Conservation (phyloP, 1,284 basidiomycete species). For the Puccinia hordei region DNA sequence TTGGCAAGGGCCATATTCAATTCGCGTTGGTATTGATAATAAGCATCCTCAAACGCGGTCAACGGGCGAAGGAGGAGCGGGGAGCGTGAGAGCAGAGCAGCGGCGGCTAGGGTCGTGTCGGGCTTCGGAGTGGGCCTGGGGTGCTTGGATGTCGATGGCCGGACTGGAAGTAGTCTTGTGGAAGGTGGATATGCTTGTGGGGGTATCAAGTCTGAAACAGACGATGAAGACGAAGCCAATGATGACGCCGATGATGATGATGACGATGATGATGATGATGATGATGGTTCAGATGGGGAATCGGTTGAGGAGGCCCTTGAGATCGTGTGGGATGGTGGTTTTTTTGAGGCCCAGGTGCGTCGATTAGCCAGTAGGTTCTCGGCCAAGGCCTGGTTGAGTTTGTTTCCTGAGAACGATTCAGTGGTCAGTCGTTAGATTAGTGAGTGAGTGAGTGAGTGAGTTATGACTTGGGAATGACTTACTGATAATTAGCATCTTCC, state of each 20-base stretch:
- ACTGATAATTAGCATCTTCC: too few relatives aligned
- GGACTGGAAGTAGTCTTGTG: neutral
- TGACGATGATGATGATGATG: neutral
- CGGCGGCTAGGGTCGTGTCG: neutral
- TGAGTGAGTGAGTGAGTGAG: too few relatives aligned
- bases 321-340: neutral
- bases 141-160: conserved; percentile 2
- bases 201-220: neutral
- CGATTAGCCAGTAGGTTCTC: neutral
- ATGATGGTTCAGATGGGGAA: neutral
- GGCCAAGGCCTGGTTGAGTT: neutral
- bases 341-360: neutral
- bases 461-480: too few relatives aligned
- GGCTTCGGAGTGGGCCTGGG: neutral
- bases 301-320: neutral
- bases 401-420: neutral
- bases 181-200: neutral
- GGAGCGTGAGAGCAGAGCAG: conserved; percentile 19
- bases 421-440: too few relatives aligned
- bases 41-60: conserved; percentile 12
- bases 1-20: conserved; percentile 1
- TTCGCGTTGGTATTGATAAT: conserved; percentile 31
- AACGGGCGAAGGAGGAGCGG: conserved; percentile 18
- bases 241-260: neutral
- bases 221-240: neutral